A percentile compares a stretch with the other conserved stretches of the same genome.
These are phyloP conservation scores for Trametes cubensis DNA, from an alignment of 768 basidiomycete genomes.

Conservation along the genomic window DNA sequence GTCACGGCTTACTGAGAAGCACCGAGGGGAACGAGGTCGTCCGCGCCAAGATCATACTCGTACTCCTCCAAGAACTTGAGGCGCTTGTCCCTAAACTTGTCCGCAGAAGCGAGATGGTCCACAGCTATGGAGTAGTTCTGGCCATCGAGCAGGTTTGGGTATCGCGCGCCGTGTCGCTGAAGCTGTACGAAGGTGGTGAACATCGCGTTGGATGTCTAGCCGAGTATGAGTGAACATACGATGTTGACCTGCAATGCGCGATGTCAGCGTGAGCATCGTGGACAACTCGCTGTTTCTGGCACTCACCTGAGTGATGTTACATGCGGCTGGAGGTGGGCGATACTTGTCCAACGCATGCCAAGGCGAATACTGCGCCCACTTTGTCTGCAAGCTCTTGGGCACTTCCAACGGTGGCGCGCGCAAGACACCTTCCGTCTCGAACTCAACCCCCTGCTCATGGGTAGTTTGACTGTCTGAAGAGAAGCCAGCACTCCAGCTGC, in stretches of 20 bases:
- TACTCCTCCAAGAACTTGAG: constrained; percentile 64
- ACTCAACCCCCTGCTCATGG: background rate
- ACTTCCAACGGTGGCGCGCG: constrained; percentile 21
- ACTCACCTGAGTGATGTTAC: constrained; percentile 58
- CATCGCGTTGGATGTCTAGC: background rate
- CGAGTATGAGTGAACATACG: constrained; percentile 40
- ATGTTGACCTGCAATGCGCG: constrained; percentile 53
- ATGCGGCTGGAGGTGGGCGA: constrained; percentile 47
- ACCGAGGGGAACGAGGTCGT: constrained; percentile 69
- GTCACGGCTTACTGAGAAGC: constrained; percentile 54
- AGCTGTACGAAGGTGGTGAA: constrained; percentile 46
- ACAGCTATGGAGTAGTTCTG: constrained; percentile 50
- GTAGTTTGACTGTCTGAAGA: background rate
- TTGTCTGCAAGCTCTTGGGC: constrained; percentile 19
- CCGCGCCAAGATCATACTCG: constrained; percentile 57
- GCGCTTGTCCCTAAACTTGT: constrained; percentile 45
- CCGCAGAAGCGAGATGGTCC: constrained; percentile 53
- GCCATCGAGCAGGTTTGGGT: constrained; percentile 59
- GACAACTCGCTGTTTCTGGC: too few relatives aligned
- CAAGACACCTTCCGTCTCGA: constrained; percentile 2
- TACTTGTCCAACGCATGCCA: constrained; percentile 55
- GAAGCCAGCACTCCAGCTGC: background rate
- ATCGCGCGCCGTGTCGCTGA: constrained; percentile 81
- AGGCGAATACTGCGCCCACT: constrained; percentile 67
- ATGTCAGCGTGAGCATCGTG: background rate